These are phyloP conservation scores for Capronia epimyces DNA, from an alignment of 2,329 filamentous ascomycete species.

Conservation along the genomic window DNA sequence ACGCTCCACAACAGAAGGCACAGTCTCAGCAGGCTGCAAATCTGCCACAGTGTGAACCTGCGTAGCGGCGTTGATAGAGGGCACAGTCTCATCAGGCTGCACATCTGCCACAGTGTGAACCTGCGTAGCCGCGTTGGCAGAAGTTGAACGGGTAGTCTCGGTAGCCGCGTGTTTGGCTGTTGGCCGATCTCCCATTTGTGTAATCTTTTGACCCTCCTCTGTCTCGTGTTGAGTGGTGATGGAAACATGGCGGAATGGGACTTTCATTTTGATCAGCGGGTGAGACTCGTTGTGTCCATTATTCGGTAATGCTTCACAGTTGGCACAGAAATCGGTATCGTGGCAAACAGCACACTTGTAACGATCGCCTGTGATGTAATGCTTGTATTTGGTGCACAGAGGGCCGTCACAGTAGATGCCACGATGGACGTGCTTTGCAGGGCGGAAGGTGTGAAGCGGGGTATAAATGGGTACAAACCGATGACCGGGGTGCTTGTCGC, in stretches of 20 bases:
- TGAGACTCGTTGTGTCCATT: conserved; percentile 93
- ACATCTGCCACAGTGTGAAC: conserved; percentile 71
- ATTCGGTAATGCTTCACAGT: conserved; percentile 79
- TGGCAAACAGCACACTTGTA: conserved; percentile 98
- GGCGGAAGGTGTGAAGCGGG: conserved; percentile 42
- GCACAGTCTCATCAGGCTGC: too few relatives aligned
- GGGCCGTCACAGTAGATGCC: conserved; percentile 95
- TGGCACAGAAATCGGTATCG: conserved; percentile 90
- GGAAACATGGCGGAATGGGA: conserved; percentile 77
- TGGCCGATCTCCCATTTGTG: conserved; percentile 65
- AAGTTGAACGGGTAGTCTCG: conserved; percentile 46
- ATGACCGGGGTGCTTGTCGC: conserved; percentile 69
- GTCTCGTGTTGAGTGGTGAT: conserved; percentile 81
- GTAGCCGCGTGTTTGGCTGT: conserved; percentile 47
- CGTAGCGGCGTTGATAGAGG: conserved; percentile 50
- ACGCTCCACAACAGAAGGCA: conserved; percentile 22
- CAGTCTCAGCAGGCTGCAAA: conserved; percentile 56
- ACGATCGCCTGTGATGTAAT: conserved; percentile 71
- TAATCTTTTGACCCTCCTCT: conserved; percentile 58
- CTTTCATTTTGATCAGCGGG: conserved; percentile 94
- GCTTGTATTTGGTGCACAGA: conserved; percentile 61
- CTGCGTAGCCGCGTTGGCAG: conserved; percentile 51
- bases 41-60: conserved; percentile 69
- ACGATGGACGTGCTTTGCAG: conserved; percentile 53
- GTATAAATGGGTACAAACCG: conserved; percentile 86